Percentiles rank a stretch among this genome's conserved stretches.
phyloP scores from a whole-genome alignment of 2,329 filamentous ascomycete genomes.

The Fonsecaea nubica region DNA sequence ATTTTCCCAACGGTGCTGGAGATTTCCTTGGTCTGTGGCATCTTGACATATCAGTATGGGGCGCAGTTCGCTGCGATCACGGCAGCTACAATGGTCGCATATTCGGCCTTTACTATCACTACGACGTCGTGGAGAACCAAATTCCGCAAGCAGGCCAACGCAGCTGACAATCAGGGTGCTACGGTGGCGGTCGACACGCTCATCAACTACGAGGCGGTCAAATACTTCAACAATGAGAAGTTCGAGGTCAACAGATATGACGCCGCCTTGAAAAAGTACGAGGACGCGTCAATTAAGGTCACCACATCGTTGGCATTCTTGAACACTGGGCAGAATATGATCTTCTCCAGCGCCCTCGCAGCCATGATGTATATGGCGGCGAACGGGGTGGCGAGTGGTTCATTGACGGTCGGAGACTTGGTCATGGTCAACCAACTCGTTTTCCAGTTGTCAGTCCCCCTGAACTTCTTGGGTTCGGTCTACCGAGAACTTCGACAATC shows the following conservation, averaged over 20 bases:
- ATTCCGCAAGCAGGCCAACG: slow-evolving; percentile 92
- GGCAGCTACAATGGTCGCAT: slow-evolving; percentile 85
- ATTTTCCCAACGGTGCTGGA: slow-evolving; percentile 92
- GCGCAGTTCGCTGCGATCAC: slow-evolving; percentile 91
- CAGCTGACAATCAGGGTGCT: slow-evolving; percentile 92
- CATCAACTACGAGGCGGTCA: slow-evolving; percentile 99
- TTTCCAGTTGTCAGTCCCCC: slow-evolving; percentile 93
- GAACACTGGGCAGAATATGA: slow-evolving; percentile 95
- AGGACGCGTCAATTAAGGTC: slow-evolving; percentile 95
- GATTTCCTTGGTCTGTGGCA: slow-evolving; percentile 94
- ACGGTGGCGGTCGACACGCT: slow-evolving; percentile 95
- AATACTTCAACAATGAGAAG: slow-evolving; percentile 99
- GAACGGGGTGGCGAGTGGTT: slow-evolving; percentile 80
- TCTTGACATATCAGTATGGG: slow-evolving; percentile 95
- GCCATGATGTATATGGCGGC: slow-evolving; percentile 98
- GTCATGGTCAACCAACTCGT: slow-evolving; percentile 99
- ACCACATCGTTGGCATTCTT: slow-evolving; percentile 90
- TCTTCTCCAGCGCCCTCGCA: slow-evolving; percentile 91
- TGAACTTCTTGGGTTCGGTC: slow-evolving; percentile 98
- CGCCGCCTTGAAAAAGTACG: slow-evolving; percentile 81
- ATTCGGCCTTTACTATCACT: slow-evolving; percentile 94
- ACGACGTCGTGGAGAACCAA: slow-evolving; percentile 98
- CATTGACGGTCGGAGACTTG: slow-evolving; percentile 88
- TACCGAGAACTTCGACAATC: slow-evolving; percentile 96
- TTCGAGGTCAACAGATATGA: slow-evolving; percentile 93